A percentile compares a stretch with the other conserved stretches of the same genome.
These are phyloP conservation scores for Cafeteria roenbergensis DNA, from an alignment of 108 stramenopile genomes.

Conservation along the genomic window DNA sequence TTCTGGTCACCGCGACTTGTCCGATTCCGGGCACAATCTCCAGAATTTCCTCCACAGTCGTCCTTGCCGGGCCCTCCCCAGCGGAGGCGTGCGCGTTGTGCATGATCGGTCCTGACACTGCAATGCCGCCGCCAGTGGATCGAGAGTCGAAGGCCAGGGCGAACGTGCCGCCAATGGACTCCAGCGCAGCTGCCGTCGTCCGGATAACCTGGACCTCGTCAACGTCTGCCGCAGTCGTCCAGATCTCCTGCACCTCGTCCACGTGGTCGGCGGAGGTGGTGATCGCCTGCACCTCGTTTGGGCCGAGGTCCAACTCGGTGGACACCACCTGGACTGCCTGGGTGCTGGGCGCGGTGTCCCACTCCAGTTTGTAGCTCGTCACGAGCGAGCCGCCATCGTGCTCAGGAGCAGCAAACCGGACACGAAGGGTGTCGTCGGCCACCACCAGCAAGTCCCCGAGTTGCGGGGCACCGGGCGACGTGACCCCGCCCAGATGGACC, in stretches of 20 bases:
- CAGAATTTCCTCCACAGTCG: constrained; percentile 37
- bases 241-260: constrained; percentile 56
- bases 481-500: no score
- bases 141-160: constrained; percentile 44
- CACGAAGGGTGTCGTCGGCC: background rate
- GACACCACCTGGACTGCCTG: constrained; percentile 56
- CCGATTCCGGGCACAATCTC: constrained; percentile 48
- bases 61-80: constrained; percentile 23
- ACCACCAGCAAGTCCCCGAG: no score
- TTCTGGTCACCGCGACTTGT: constrained; percentile 27
- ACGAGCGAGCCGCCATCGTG: constrained; percentile 6
- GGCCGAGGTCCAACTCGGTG: constrained; percentile 51
- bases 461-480: no score
- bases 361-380: constrained; percentile 39
- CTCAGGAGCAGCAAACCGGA: constrained; percentile 3
- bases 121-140: constrained; percentile 35
- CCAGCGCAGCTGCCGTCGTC: constrained; percentile 30
- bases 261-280: constrained; percentile 42
- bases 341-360: constrained; percentile 61
- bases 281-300: constrained; percentile 67
- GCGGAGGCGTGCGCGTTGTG: constrained; percentile 29
- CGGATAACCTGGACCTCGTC: constrained; percentile 57
- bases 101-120: constrained; percentile 51
- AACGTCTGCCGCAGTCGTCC: constrained; percentile 31
- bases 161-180: constrained; percentile 36